These are phyloP conservation scores for Arabidopsis suecica DNA, from an alignment of 345 rosid genomes.

Conservation along the genomic window DNA sequence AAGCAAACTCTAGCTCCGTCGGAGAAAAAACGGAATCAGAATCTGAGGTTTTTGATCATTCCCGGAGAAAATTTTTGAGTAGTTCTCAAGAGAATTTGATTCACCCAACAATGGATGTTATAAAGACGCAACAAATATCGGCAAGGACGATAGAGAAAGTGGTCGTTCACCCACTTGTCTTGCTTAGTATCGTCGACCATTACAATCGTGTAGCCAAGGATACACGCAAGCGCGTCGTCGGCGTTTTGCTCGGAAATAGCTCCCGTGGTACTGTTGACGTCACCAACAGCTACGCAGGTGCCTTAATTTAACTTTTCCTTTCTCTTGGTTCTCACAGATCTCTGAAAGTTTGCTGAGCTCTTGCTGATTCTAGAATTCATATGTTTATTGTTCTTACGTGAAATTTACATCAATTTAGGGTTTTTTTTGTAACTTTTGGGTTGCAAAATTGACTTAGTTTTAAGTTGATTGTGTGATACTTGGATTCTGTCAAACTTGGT, in stretches of 20 bases:
- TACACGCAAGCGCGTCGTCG: constrained; percentile 81
- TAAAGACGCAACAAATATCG: constrained; percentile 80
- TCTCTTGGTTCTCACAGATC: constrained; percentile 17
- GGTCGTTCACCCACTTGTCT: constrained; percentile 89
- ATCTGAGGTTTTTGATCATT: constrained; percentile 4
- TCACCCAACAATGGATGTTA: constrained; percentile 65
- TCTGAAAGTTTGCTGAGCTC: background rate
- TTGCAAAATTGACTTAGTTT: background rate
- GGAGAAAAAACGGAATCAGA: background rate
- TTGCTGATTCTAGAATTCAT: background rate
- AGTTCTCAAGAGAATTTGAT: constrained; percentile 1
- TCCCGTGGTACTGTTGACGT: constrained; percentile 85
- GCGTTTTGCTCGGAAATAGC: constrained; percentile 71
- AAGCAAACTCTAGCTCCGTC: constrained; percentile 34
- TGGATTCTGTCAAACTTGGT: constrained; percentile 16
- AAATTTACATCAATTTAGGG: background rate
- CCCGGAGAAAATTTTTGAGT: background rate
- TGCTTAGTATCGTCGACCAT: constrained; percentile 93
- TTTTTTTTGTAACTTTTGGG: background rate
- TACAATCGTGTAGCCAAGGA: constrained; percentile 89
- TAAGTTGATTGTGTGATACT: constrained; percentile 13
- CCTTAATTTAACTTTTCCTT: background rate
- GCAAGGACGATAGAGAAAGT: constrained; percentile 84
- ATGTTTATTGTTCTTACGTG: background rate
- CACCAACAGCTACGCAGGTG: constrained; percentile 91